Evolutionary conservation across 148 eudicot genomes (phyloP), one percentile per base, ranked within the genome.

Genomic region (Hydrangea macrophylla): DNA sequence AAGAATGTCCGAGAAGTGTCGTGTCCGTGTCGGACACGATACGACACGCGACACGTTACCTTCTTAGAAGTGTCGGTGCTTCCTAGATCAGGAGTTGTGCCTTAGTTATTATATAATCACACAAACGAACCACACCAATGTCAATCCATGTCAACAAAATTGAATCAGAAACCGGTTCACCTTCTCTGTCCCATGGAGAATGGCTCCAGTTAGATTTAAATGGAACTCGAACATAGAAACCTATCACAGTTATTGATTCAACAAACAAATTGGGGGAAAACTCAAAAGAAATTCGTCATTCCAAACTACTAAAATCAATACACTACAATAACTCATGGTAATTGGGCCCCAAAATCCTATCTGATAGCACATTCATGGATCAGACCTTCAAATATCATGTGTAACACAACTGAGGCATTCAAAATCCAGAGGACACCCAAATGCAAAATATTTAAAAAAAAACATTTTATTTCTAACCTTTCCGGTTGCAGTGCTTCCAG

Each of bases 401-500:
- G 36, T 18, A 58, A 31, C 48, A 9, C 22, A 5, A 24, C 12
- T 20, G 60, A 40, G 59, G 31, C 20, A 44, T 13, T 58, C 32
- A 64, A 57, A 28, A 24, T 56, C 57, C 28, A 20, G 0, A 8
- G 10, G 37, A 39, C 33, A 64, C 54, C 22, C 31, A 55, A 5
- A 64, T 65, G 28, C 24, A 57, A 67, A 37, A 55, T 7, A 73
- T 11, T 36, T 28, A 44, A 31, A 8, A 24, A 17, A 53, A 0
- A 57, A 58, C 36, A 51, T 27, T 20, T 51, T 54, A 51, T 32
- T 33, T 55, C 70, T 60, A 57, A 93, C 98, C 90, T 69, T 76
- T 74, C 90, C 92, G 44, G 88, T 61, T n/a, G 85, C 88, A 30
- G 58, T 40, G 60, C 72, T 86, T 50, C 98, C 98, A 36, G 96